phyloP scores from a whole-genome alignment of 495 filamentous ascomycete species.

The Cryomyces minteri region DNA sequence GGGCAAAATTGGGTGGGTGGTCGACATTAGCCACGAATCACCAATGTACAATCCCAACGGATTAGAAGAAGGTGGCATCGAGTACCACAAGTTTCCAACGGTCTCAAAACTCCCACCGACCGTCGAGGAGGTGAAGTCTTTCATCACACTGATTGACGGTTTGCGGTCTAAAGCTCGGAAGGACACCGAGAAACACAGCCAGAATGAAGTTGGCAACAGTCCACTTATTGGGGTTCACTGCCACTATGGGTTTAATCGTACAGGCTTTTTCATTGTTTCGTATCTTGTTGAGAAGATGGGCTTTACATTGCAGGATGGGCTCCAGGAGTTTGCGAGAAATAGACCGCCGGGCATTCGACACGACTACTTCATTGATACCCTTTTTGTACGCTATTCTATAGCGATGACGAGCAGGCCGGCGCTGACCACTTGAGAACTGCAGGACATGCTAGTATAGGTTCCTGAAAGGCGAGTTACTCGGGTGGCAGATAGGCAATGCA shows the following conservation, averaged over 20 bases:
- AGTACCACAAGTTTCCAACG: constrained; percentile 76
- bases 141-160: constrained; percentile 59
- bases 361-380: constrained; percentile 53
- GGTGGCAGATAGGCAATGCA: no score
- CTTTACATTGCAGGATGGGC: constrained; percentile 55
- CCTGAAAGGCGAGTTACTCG: no score
- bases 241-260: constrained; percentile 89
- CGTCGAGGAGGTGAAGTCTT: constrained; percentile 52
- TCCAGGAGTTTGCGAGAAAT: constrained; percentile 56
- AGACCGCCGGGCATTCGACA: constrained; percentile 77
- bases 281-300: constrained; percentile 73
- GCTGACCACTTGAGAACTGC: constrained; percentile 4
- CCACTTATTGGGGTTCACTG: constrained; percentile 68
- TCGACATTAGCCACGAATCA: constrained; percentile 77
- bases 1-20: constrained; percentile 47
- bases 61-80: constrained; percentile 51
- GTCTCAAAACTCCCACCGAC: constrained; percentile 83
- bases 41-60: constrained; percentile 71
- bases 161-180: constrained; percentile 17
- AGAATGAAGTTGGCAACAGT: background rate
- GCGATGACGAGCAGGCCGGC: constrained; percentile 35
- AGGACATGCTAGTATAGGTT: no score
- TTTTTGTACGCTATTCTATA: constrained; percentile 61
- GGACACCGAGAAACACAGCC: constrained; percentile 12
- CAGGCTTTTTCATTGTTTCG: constrained; percentile 77